These are phyloP conservation scores for Phytophthora quininea DNA, from an alignment of 352 stramenopile species.

Conservation along the genomic window DNA sequence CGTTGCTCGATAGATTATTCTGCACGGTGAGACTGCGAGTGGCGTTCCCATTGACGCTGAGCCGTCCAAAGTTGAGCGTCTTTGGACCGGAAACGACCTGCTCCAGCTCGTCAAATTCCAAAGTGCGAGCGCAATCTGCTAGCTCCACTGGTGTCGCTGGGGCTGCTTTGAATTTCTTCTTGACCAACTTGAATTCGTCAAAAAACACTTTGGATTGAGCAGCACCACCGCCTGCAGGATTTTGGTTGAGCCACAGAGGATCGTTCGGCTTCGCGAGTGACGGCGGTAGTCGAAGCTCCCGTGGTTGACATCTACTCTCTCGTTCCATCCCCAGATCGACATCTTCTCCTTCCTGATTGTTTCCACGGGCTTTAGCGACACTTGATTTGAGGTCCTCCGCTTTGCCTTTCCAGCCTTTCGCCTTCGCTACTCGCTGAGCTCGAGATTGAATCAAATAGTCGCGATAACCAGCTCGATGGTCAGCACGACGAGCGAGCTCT, in stretches of 20 bases:
- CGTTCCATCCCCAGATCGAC: slow-evolving; percentile 64
- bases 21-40: slow-evolving; percentile 86
- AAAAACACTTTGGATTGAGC: slow-evolving; percentile 60
- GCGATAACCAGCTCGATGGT: slow-evolving; percentile 76
- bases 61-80: slow-evolving; percentile 91
- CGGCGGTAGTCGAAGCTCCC: slow-evolving; percentile 47
- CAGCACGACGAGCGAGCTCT: slow-evolving; percentile 67
- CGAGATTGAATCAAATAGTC: slow-evolving; percentile 63
- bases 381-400: slow-evolving; percentile 54
- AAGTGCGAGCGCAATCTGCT: slow-evolving; percentile 71
- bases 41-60: slow-evolving; percentile 86
- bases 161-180: slow-evolving; percentile 91
- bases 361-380: slow-evolving; percentile 42
- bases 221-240: slow-evolving; percentile 16
- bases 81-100: slow-evolving; percentile 70
- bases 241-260: slow-evolving; percentile 67
- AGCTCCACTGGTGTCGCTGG: slow-evolving; percentile 92
- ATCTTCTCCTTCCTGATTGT: slow-evolving; percentile 47
- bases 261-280: slow-evolving; percentile 47
- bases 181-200: slow-evolving; percentile 90
- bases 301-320: slow-evolving; percentile 57
- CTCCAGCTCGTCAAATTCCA: slow-evolving; percentile 85
- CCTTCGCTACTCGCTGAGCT: slow-evolving; percentile 38
- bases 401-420: slow-evolving; percentile 32
- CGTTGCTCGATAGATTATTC: slow-evolving; percentile 88